Conservation (phyloP, 2,329 filamentous ascomycete genomes). For the Decorospora gaudefroyi region DNA sequence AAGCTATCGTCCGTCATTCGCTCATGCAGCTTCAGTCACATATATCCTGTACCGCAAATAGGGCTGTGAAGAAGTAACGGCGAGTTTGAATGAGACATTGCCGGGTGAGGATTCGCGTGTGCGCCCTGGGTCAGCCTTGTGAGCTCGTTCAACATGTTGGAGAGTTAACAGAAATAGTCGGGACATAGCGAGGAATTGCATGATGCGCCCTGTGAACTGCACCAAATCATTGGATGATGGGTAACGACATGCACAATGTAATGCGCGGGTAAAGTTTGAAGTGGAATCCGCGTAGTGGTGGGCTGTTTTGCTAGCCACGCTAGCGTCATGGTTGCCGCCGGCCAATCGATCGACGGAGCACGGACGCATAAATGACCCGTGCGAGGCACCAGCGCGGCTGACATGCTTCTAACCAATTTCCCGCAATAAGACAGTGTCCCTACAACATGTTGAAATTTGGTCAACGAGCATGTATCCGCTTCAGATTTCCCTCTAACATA, state of each 20-base stretch:
- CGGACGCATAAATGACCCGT: conserved; percentile 1
- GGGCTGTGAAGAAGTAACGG: not conserved
- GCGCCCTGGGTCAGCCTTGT: not conserved
- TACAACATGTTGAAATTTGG: conserved; percentile 28
- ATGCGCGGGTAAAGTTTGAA: too few relatives aligned
- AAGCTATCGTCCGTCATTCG: not conserved
- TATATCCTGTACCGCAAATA: not conserved
- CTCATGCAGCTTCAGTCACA: too few relatives aligned
- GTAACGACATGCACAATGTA: too few relatives aligned
- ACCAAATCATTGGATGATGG: too few relatives aligned
- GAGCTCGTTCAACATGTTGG: too few relatives aligned
- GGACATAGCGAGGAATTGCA: not conserved
- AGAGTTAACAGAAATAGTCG: not conserved
- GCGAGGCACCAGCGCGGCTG: conserved; percentile 15
- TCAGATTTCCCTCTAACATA: conserved; percentile 25
- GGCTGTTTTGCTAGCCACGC: conserved; percentile 4
- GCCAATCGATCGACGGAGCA: conserved; percentile 9
- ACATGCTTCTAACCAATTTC: conserved; percentile 27
- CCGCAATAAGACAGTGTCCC: conserved; percentile 23
- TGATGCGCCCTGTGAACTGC: too few relatives aligned
- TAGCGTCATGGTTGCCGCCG: conserved; percentile 8
- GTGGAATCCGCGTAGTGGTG: not conserved
- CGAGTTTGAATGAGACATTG: not conserved
- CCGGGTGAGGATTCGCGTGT: not conserved
- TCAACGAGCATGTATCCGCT: conserved; percentile 28